Base-by-base conservation (phyloP, 1,284 basidiomycete genomes). In the Blastosporella zonata region DNA sequence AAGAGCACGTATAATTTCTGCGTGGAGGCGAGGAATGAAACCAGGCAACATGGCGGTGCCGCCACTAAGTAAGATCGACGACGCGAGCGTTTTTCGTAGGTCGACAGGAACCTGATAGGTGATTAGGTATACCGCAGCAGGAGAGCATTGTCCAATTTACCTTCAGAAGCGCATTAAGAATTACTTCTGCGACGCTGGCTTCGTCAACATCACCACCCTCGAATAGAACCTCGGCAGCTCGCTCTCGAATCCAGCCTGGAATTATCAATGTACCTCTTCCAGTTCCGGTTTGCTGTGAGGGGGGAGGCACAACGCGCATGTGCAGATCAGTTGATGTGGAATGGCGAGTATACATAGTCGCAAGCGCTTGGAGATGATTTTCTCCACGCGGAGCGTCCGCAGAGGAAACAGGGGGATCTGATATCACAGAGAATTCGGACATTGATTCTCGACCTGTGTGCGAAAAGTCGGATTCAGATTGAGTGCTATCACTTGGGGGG, bases 231-330 rank as follows among this genome's bases (percentile, higher is more conserved):
- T 99, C 96, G 2, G 91, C 85, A 0, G 90, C 90, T 6, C 94
- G 77, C 63, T 97, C 94, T 29, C 96, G 73, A 20, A 98, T 76
- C 96, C 97, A 99, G 0, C 95, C 95, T 0, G 96, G 96, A 34
- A 99, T 82, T 36, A 88, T 74, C 29, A 98, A 67, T 0, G 84
- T 88, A 0, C 91, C 92, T n/a, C 74, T 67, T 0, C 86, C 87
- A 0, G 84, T 87, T 0, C 84, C 84, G 4, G 71, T 70, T 57
- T 81, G 82, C 60, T 87, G 82, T 17, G 78, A 70, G 0, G 67
- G 58, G 3, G 86, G 84, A 22, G 87, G 86, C 18, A 75, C 67
- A 13, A 90, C 84, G 2, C 73, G 75, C 63, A 90, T 72, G 9
- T 74, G 76, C 31, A 91, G 65, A 53, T 88, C 79, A 4, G 84